phyloP scores from a whole-genome alignment of 352 stramenopile species.

The Pythium coloratum region DNA sequence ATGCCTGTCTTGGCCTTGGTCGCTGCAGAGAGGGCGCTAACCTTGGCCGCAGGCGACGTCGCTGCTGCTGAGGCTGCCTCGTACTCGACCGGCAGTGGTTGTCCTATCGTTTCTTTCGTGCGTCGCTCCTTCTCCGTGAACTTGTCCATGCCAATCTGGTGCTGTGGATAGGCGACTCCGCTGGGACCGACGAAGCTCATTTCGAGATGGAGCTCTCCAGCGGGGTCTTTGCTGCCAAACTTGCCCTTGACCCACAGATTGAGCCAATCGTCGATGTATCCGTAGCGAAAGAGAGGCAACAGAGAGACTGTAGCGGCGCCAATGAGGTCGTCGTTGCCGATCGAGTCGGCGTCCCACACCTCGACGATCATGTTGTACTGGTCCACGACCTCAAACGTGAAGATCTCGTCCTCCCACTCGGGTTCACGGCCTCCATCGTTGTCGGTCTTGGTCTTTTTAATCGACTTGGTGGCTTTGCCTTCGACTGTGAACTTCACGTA shows the following conservation, averaged over 20 bases:
- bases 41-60: conserved; percentile 25
- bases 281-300: conserved; percentile 89
- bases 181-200: conserved; percentile 85
- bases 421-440: conserved; percentile 81
- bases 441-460: conserved; percentile 85
- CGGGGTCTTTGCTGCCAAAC: conserved; percentile 84
- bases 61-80: conserved; percentile 24
- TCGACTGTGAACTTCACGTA: conserved; percentile 83
- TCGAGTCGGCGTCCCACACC: conserved; percentile 90
- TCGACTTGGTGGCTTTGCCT: conserved; percentile 65
- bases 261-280: conserved; percentile 87
- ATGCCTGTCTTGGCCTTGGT: conserved; percentile 24
- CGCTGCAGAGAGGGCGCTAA: conserved; percentile 30
- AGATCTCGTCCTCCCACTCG: conserved; percentile 80
- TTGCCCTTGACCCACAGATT: conserved; percentile 86
- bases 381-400: conserved; percentile 92
- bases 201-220: conserved; percentile 85
- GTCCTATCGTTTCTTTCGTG: conserved; percentile 55
- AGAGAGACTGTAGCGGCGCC: conserved; percentile 81
- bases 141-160: conserved; percentile 79
- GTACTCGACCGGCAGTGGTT: conserved; percentile 26
- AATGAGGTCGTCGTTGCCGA: conserved; percentile 90
- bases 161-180: conserved; percentile 89
- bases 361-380: conserved; percentile 91
- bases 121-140: conserved; percentile 73